Evolutionary conservation across 2,329 filamentous ascomycete species (phyloP).

Genomic region (Claviceps sp.): DNA sequence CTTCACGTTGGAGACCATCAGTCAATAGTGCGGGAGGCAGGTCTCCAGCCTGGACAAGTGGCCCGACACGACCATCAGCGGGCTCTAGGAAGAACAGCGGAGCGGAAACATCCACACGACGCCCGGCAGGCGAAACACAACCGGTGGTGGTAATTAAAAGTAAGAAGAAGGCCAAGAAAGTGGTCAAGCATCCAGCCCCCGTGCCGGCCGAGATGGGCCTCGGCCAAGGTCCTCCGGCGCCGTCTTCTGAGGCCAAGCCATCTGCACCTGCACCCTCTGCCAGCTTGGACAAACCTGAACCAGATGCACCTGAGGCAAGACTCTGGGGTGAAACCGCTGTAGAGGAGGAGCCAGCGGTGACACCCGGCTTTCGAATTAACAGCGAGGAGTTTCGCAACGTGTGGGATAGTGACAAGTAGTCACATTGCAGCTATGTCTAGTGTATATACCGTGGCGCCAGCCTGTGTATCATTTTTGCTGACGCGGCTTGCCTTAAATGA

Average conservation of each 20-base stretch:
- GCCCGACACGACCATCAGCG: conserved; percentile 11
- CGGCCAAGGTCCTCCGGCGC: conserved; percentile 10
- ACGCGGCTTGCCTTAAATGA: not conserved
- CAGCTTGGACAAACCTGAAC: conserved; percentile 1
- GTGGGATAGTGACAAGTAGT: conserved; percentile 17
- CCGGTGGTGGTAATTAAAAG: conserved; percentile 23
- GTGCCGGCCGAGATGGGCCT: conserved; percentile 16
- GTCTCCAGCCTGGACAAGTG: conserved; percentile 13
- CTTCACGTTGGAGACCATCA: conserved; percentile 45
- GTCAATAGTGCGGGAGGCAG: conserved; percentile 16
- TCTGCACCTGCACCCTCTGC: not conserved
- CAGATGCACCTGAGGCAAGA: conserved; percentile 9
- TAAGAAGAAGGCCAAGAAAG: conserved; percentile 25
- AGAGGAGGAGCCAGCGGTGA: conserved; percentile 6
- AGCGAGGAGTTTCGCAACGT: conserved; percentile 33
- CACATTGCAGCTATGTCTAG: not conserved
- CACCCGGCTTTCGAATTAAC: conserved; percentile 18
- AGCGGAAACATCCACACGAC: not conserved
- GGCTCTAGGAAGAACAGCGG: conserved; percentile 2
- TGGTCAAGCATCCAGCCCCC: conserved; percentile 21
- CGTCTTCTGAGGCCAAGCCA: not conserved
- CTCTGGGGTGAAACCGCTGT: conserved; percentile 6
- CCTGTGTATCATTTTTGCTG: not conserved
- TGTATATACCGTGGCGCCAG: not conserved
- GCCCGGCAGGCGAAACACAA: conserved; percentile 10